Base-by-base conservation (phyloP, 768 basidiomycete genomes). In the Cystofilobasidium bisporidii region DNA sequence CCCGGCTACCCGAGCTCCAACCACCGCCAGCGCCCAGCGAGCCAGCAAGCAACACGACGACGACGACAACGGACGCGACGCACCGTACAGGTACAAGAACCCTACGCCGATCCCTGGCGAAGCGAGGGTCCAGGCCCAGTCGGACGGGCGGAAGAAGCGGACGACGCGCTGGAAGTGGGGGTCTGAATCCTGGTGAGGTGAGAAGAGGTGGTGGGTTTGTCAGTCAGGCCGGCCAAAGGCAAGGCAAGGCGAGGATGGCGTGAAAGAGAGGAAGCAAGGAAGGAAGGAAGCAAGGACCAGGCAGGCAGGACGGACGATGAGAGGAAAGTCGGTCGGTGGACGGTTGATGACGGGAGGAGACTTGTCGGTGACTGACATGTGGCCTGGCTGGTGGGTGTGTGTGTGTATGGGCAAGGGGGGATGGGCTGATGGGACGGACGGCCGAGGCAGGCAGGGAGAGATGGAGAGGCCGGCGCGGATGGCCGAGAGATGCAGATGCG, bases 121-220 rank as follows among this genome's bases (percentile, higher is more conserved):
- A 3, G 50, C 28, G 8, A 17, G 18, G 5, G 17, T 24, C 50
- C 50, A 53, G 50, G 50, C 50, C 50, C 50, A 53, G 50, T 53
- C 50, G n/a, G 50, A 53, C n/a, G 50, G 50, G 5, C 50, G n/a
- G 24, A 53, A 53, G 50, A 53, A 53, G 50, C 50, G 50, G 22
- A 53, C 50, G 24, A 53, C 50, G 50, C 50, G 50, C n/a, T 47
- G 45, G 15, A 47, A 47, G 45, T 47, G 45, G 9, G 45, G 45
- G 45, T 47, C 45, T 4, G 45, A 47, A 18, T 47, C 45, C 45
- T 47, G 45, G 6, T 3, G 18, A 24, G 45, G 17, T 6, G 6
- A 18, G n/a, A 17, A 24, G 18, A 24, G n/a, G 45, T 9, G 45
- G n/a, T 47, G 45, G 18, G 45, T 6, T 3, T 4, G 45, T 47